phyloP scores from a whole-genome alignment of 2,329 filamentous ascomycete genomes.

The Bipolaris cookei region DNA sequence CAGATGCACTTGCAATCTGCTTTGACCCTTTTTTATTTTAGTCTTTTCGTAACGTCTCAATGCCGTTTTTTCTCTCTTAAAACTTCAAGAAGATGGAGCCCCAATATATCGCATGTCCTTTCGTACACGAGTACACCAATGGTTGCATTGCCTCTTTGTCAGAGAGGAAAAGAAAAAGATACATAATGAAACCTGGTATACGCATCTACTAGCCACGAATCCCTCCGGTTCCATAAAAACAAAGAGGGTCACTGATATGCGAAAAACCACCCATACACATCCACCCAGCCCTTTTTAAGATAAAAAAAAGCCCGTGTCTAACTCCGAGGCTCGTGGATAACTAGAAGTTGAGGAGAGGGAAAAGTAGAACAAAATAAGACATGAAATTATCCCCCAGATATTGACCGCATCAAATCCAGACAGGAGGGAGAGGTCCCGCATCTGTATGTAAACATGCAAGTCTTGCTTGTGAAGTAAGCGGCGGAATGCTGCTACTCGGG shows the following conservation, averaged over 20 bases:
- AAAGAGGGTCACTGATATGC: not conserved
- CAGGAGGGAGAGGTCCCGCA: not conserved
- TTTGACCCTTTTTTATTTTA: too few species aligned
- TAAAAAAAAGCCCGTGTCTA: not conserved
- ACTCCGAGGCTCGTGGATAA: slow-evolving; percentile 15
- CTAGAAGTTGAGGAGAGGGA: not conserved
- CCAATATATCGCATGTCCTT: too few species aligned
- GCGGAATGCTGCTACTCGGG: not conserved
- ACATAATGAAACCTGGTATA: too few species aligned
- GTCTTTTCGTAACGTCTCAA: too few species aligned
- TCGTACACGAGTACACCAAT: too few species aligned
- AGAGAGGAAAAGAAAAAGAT: too few species aligned
- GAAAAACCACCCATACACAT: slow-evolving; percentile 4
- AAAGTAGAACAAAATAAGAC: not conserved
- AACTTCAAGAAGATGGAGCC: too few species aligned
- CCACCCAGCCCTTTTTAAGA: slow-evolving; percentile 6
- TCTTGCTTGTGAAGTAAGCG: not conserved
- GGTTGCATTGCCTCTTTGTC: too few species aligned
- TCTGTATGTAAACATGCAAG: not conserved
- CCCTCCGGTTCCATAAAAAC: too few species aligned
- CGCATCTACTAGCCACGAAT: too few species aligned
- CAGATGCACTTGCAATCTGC: too few species aligned
- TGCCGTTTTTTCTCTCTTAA: not conserved
- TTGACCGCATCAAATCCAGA: not conserved
- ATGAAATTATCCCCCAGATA: not conserved